Conservation (phyloP, 257 asterid genomes). For the Paulownia fortunei region DNA sequence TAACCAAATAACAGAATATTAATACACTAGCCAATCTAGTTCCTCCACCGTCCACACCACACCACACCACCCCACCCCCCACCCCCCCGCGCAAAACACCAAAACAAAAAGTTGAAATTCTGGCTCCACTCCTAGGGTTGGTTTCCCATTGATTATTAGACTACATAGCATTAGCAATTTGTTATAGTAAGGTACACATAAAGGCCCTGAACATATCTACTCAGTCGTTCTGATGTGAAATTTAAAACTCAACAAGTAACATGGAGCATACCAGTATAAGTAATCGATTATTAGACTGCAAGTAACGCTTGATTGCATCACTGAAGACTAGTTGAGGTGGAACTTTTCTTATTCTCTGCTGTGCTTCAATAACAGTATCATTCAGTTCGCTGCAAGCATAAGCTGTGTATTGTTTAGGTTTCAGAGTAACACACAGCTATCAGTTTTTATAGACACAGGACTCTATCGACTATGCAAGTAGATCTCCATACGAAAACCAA, state of each 20-base stretch:
- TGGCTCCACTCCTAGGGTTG: no score
- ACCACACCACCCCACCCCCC: no score
- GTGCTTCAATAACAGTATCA: conserved; percentile 93
- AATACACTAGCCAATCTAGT: no score
- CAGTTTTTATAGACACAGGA: not conserved
- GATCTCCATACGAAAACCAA: not conserved
- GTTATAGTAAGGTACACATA: not conserved
- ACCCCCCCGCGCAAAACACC: no score
- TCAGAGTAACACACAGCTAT: not conserved
- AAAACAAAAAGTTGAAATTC: no score
- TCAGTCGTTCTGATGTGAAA: conserved; percentile 12
- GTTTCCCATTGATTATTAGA: no score
- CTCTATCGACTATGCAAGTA: not conserved
- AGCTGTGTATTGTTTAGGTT: conserved; percentile 16
- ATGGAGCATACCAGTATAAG: conserved; percentile 73
- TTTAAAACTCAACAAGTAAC: conserved; percentile 22
- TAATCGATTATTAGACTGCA: conserved; percentile 77
- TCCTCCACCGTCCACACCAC: no score
- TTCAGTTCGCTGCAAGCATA: conserved; percentile 78
- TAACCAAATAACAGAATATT: no score
- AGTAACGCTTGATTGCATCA: conserved; percentile 63
- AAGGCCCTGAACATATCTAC: not conserved
- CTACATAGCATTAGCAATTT: not conserved
- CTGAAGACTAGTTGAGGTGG: conserved; percentile 68
- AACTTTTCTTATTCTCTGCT: conserved; percentile 73